Evolutionary conservation across 225 moss, liverwort and hornwort species (phyloP), one percentile per base, ranked within the genome.

Genomic region (Sphagnum contortum): DNA sequence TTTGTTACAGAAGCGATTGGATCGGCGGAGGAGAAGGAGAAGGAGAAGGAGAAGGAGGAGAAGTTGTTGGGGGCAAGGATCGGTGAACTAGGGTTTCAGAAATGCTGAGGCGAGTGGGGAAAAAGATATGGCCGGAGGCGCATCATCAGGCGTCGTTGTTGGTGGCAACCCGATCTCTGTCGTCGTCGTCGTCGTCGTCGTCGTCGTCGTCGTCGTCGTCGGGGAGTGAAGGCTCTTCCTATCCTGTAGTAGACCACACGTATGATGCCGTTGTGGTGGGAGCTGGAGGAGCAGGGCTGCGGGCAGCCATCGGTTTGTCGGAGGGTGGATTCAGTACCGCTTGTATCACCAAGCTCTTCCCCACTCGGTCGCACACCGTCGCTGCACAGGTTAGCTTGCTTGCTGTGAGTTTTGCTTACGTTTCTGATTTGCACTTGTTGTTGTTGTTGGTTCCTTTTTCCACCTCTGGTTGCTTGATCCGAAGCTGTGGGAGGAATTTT

Each of bases 331-430:
- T 98, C 66, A 87, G 89, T 57, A 91, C 96, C 50, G 93, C 93
- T 10, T 98, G 96, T 66, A 86, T 98, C 82, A 84, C 90, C 62
- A 98, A 98, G 82, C 90, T 98, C 7, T 98, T 98, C 69, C 96
- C 96, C 3, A 98, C 96, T 12, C 87, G 96, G 70, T 96, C 96
- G 61, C 96, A 96, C 48, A 96, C 96, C 51, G 96, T 92, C 50
- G 96, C 96, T 1, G 92, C 96, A 68, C 96, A 94, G 89, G 88
- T 87, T 57, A 54, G 58, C 58, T 63, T 63, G 63, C 71, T 52
- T 52, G 52, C 7, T 52, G 0, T 52, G 52, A 5, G 52, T 52
- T 52, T 52, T 52, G 9, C 52, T 52, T 6, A 52, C 9, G 6
- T 52, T 9, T 67, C 29, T 54, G 56, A 71, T 29, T 29, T 49